phyloP scores from a whole-genome alignment of 192 early-diverging fungal genomes.

The Haplosporangium gracile region DNA sequence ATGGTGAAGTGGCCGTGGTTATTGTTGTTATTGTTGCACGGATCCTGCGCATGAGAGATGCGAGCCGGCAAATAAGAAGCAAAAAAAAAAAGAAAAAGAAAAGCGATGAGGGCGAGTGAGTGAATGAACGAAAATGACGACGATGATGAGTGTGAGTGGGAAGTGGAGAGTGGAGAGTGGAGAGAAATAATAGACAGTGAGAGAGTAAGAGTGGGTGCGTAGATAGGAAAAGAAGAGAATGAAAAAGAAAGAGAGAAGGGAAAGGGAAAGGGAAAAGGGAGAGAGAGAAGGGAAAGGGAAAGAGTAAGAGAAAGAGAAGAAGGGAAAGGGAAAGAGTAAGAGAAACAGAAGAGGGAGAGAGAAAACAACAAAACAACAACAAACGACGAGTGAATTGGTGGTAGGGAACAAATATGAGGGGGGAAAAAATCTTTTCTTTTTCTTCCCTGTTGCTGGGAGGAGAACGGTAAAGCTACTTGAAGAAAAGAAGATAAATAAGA shows the following conservation, averaged over 20 bases:
- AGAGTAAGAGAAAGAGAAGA: neutral
- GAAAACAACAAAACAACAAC: neutral
- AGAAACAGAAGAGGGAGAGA: neutral
- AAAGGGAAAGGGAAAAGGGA: neutral
- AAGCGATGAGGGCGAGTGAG: neutral
- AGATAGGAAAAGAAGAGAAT: neutral
- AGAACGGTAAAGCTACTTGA: neutral
- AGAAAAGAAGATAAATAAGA: no score
- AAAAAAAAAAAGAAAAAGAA: no score
- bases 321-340: neutral
- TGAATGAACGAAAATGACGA: constrained; percentile 1
- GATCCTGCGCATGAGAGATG: no score
- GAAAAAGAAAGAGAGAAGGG: neutral
- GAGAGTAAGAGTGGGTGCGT: neutral
- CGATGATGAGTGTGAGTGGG: neutral
- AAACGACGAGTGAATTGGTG: no score
- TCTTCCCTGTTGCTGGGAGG: neutral
- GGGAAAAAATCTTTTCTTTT: neutral
- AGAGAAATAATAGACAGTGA: neutral
- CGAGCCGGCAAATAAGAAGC: no score
- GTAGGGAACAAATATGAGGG: neutral
- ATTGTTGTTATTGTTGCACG: no score
- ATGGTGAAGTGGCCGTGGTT: neutral
- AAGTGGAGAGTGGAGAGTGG: neutral
- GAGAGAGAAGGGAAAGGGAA: neutral